Percentiles rank a stretch among this genome's conserved stretches.
phyloP scores from a whole-genome alignment of 2,329 filamentous ascomycete genomes.

The Scolecobasidium constrictum region DNA sequence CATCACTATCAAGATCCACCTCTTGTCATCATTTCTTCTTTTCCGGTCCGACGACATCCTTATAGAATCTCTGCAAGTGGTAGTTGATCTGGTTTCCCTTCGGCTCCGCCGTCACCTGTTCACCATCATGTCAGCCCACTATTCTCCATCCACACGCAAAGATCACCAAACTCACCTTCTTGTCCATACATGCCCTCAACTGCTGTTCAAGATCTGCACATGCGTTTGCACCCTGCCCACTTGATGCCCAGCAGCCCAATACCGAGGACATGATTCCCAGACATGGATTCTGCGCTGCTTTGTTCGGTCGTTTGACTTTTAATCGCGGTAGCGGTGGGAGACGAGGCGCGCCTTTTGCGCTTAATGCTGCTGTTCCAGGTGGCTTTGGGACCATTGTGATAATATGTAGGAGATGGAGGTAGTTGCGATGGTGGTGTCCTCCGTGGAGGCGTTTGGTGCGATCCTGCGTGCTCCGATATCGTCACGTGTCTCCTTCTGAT shows the following conservation, averaged over 20 bases:
- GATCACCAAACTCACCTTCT: slow-evolving; percentile 44
- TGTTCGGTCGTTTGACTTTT: slow-evolving; percentile 53
- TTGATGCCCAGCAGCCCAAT: slow-evolving; percentile 72
- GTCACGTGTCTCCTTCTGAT: too few relatives aligned
- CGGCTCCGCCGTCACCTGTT: slow-evolving; percentile 38
- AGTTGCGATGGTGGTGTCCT: too few relatives aligned
- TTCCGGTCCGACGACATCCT: slow-evolving; percentile 60
- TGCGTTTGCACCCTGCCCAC: slow-evolving; percentile 54
- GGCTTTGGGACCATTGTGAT: slow-evolving; percentile 12
- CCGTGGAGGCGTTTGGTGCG: too few relatives aligned
- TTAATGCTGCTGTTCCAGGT: slow-evolving; percentile 1
- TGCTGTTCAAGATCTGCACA: slow-evolving; percentile 51
- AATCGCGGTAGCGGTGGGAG: slow-evolving; percentile 52
- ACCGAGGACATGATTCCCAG: slow-evolving; percentile 59
- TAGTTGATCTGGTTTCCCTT: slow-evolving; percentile 83
- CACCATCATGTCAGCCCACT: slow-evolving; percentile 5
- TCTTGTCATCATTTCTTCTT: too few relatives aligned
- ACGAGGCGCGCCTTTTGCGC: slow-evolving; percentile 27
- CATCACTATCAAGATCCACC: too few relatives aligned
- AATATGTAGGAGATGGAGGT: too few relatives aligned
- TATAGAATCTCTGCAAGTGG: slow-evolving; percentile 69
- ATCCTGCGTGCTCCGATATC: too few relatives aligned
- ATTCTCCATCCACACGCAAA: not conserved
- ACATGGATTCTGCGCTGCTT: slow-evolving; percentile 52
- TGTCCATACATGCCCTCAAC: slow-evolving; percentile 67